These are phyloP conservation scores for Pyrus communis DNA, from an alignment of 306 rosid genomes.

Conservation along the genomic window DNA sequence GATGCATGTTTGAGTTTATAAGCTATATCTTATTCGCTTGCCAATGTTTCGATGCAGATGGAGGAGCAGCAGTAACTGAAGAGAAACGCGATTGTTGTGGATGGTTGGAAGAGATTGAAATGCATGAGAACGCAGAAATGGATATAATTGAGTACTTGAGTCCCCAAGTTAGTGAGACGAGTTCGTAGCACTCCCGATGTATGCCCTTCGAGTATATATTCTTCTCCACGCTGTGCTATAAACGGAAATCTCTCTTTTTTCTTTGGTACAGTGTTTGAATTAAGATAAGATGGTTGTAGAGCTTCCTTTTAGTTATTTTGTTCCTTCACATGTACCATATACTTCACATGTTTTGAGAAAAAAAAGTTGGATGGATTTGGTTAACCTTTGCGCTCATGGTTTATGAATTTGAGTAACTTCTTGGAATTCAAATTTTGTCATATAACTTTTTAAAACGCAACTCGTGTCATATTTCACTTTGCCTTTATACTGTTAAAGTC, in stretches of 20 bases:
- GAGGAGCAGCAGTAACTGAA: conserved; percentile 10
- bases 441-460: too few species aligned
- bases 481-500: too few species aligned
- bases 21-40: neutral
- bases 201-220: neutral
- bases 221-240: neutral
- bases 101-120: conserved; percentile 74
- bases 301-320: neutral
- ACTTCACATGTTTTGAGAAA: neutral
- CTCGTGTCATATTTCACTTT: too few species aligned
- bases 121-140: conserved; percentile 54
- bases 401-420: neutral
- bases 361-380: neutral
- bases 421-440: too few species aligned
- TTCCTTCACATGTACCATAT: neutral
- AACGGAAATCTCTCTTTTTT: neutral
- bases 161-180: conserved; percentile 40
- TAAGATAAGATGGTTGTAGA: neutral
- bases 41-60: conserved; percentile 25
- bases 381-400: neutral
- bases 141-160: conserved; percentile 64
- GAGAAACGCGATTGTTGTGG: conserved; percentile 31
- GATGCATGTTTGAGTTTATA: neutral
- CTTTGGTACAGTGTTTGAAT: neutral
- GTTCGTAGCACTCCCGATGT: neutral